phyloP scores from a whole-genome alignment of 352 stramenopile genomes.

The Phytophthora tubulina region DNA sequence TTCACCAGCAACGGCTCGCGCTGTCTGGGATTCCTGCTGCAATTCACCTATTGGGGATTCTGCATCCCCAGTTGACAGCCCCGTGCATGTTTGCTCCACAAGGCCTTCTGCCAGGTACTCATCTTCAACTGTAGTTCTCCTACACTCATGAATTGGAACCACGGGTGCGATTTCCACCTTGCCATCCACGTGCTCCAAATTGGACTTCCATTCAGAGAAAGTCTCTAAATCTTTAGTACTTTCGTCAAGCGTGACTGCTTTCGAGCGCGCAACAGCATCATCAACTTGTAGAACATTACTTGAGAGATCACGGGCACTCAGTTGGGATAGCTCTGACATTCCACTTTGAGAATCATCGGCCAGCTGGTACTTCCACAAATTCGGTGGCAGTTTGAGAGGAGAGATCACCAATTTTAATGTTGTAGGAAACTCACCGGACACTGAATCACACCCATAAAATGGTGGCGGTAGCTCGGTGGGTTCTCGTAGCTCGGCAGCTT shows the following conservation, averaged over 20 bases:
- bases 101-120: constrained; percentile 20
- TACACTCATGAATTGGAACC: neutral
- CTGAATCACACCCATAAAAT: neutral
- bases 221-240: neutral
- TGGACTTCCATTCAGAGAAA: neutral
- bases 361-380: constrained; percentile 26
- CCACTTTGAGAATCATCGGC: constrained; percentile 5
- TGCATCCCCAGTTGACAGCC: neutral
- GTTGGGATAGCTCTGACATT: neutral
- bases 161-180: neutral
- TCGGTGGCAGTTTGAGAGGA: constrained; percentile 28
- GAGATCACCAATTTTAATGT: constrained; percentile 22
- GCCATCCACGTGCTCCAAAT: neutral
- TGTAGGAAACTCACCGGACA: neutral
- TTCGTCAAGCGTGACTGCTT: neutral
- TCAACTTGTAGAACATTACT: neutral
- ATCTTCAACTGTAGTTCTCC: constrained; percentile 15
- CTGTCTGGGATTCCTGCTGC: neutral
- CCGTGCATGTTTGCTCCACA: constrained; percentile 7
- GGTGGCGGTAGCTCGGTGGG: neutral
- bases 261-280: neutral
- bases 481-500: neutral
- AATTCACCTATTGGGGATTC: constrained; percentile 2
- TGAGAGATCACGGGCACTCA: neutral
- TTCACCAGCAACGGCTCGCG: neutral